Evolutionary conservation across 768 basidiomycete genomes (phyloP).

Genomic region (Neoboletus subvelutipes): DNA sequence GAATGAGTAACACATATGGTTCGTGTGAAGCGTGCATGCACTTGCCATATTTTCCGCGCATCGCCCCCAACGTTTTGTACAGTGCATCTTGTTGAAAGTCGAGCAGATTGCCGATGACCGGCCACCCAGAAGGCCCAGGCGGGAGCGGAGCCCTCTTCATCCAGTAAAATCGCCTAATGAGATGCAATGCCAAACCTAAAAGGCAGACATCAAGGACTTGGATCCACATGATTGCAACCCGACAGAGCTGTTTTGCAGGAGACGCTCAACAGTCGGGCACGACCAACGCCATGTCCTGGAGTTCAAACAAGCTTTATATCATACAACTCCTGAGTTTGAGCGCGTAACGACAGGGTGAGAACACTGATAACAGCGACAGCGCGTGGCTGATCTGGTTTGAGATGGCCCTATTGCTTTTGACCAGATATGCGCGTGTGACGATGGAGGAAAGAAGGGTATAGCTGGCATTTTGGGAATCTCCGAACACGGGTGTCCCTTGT

Average conservation of each 20-base stretch:
- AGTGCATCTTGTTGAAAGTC: constrained; percentile 52
- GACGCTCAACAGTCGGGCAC: background rate
- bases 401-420: no score
- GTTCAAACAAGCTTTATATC: background rate
- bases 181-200: constrained; percentile 13
- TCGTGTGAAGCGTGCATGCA: background rate
- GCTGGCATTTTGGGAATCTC: no score
- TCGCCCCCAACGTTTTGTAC: constrained; percentile 48
- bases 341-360: no score
- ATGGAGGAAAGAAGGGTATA: no score
- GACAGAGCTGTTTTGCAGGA: background rate
- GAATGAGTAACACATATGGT: background rate
- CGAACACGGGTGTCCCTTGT: no score
- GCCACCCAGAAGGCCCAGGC: constrained; percentile 24
- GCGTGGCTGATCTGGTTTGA: no score
- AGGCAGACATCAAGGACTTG: background rate
- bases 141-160: background rate
- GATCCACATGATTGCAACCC: background rate
- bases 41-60: constrained; percentile 45
- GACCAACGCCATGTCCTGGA: background rate
- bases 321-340: background rate
- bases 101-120: constrained; percentile 51
- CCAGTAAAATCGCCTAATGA: background rate
- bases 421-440: no score
- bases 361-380: background rate